Percentiles rank a stretch among this genome's conserved stretches.
Conservation (phyloP, 2,329 filamentous ascomycete species). For the Sarocladium kiliense region DNA sequence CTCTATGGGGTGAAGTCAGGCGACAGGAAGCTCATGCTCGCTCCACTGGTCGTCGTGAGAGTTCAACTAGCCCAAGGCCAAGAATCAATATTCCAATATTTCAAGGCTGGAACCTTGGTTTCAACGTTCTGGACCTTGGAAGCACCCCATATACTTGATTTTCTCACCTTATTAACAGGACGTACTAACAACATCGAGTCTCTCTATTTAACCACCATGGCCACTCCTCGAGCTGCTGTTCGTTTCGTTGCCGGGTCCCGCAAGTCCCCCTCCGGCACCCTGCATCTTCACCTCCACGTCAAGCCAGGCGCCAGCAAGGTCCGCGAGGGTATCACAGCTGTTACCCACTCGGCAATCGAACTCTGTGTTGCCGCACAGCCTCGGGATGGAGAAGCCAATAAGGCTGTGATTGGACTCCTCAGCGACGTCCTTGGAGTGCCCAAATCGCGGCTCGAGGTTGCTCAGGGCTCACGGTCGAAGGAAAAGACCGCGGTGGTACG, state of each 20-base stretch:
- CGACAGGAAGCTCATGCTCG: neutral
- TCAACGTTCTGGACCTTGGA: neutral
- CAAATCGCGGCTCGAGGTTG: conserved; percentile 59
- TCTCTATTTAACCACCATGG: neutral
- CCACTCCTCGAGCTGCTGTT: conserved; percentile 24
- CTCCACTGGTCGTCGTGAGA: neutral
- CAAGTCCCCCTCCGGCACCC: conserved; percentile 36
- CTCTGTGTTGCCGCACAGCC: conserved; percentile 62
- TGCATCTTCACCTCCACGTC: conserved; percentile 62
- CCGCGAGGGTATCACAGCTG: conserved; percentile 53
- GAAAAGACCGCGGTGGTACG: conserved; percentile 54
- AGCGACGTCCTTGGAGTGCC: conserved; percentile 55
- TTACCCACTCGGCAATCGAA: conserved; percentile 54
- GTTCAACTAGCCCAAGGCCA: neutral
- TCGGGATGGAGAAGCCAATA: conserved; percentile 64
- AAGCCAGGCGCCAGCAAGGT: conserved; percentile 59
- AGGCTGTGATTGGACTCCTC: conserved; percentile 57
- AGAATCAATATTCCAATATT: conserved; percentile 2
- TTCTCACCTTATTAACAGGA: neutral
- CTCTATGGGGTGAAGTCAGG: neutral
- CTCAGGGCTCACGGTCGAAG: conserved; percentile 57
- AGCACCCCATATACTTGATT: neutral
- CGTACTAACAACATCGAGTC: neutral
- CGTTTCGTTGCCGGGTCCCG: conserved; percentile 43
- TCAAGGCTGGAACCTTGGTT: neutral